Evolutionary conservation across 148 eudicot genomes (phyloP).

Genomic region (Silene latifolia): DNA sequence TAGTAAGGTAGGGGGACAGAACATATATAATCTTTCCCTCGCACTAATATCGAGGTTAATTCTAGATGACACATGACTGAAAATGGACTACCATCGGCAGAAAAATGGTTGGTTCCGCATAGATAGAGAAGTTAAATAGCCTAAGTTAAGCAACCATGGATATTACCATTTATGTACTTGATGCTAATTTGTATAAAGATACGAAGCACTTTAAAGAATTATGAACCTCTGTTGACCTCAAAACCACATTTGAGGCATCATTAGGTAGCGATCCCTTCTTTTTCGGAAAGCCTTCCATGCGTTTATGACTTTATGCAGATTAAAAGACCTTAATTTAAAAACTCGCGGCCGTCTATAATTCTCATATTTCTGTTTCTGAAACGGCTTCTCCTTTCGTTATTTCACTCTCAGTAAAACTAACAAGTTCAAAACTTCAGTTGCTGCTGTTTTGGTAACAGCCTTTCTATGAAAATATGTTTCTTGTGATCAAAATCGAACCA

Average conservation of each 20-base stretch:
- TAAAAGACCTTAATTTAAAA: too few relatives aligned
- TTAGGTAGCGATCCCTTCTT: too few relatives aligned
- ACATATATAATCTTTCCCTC: not conserved
- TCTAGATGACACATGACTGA: not conserved
- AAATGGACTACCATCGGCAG: not conserved
- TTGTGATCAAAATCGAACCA: not conserved
- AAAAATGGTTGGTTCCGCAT: not conserved
- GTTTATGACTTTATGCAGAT: too few relatives aligned
- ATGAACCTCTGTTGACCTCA: not conserved
- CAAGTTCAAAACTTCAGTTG: not conserved
- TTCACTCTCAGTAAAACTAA: not conserved
- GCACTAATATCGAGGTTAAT: not conserved
- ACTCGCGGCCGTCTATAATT: too few relatives aligned
- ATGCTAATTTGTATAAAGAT: not conserved
- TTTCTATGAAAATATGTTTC: conserved; percentile 8
- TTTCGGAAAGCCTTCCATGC: not conserved
- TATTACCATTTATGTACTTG: not conserved
- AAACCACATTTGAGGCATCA: conserved; percentile 1
- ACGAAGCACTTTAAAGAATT: not conserved
- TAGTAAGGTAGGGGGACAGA: not conserved
- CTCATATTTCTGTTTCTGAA: conserved; percentile 4
- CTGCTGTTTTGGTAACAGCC: conserved; percentile 12
- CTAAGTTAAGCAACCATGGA: not conserved
- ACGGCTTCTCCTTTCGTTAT: conserved; percentile 8
- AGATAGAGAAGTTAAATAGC: not conserved